phyloP scores from a whole-genome alignment of 805 yeast genomes.

The Lipomyces spencermartinsiae region DNA sequence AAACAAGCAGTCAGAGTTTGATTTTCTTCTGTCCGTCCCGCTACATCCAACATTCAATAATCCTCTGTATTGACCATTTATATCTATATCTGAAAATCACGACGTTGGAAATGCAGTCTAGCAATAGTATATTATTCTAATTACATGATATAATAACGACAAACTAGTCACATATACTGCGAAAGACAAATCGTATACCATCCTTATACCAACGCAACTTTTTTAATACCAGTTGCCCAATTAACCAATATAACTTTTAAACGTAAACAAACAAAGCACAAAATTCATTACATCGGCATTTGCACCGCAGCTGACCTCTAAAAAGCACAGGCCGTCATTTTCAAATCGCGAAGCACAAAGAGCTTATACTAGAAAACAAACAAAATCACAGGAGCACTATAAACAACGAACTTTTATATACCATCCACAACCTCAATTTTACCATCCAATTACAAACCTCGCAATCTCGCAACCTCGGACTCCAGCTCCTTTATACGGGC shows the following conservation, averaged over 20 bases:
- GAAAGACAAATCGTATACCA: not conserved
- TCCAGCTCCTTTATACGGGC: conserved; percentile 26
- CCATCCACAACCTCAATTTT: not conserved
- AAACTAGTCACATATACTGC: not conserved
- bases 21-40: no score
- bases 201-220: not conserved
- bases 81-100: no score
- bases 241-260: not conserved
- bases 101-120: not conserved
- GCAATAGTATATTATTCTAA: not conserved
- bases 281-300: not conserved
- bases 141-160: not conserved
- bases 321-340: not conserved
- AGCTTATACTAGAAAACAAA: not conserved
- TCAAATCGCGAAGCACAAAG: conserved; percentile 7
- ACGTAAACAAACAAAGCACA: not conserved
- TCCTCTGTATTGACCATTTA: no score
- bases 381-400: not conserved
- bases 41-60: no score
- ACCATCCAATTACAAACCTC: conserved; percentile 1
- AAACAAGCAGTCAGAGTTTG: no score
- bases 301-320: not conserved
- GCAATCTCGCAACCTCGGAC: conserved; percentile 27
- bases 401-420: conserved; percentile 1
- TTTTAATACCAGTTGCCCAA: not conserved